Conservation (phyloP, 352 stramenopile genomes). For the Blastocystis sp. region DNA sequence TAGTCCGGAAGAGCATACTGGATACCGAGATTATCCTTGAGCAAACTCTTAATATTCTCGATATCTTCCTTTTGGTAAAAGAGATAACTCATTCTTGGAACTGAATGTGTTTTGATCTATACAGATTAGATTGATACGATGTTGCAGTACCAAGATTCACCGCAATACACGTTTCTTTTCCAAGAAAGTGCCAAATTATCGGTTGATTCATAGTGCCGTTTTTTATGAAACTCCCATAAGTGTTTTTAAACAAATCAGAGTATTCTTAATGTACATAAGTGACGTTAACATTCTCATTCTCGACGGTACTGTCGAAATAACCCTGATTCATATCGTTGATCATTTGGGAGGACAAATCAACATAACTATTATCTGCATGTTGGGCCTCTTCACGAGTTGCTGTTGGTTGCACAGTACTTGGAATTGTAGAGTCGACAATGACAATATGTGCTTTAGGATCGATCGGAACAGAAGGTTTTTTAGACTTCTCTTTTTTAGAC, state of each 20-base stretch:
- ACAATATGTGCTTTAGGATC: constrained; percentile 42
- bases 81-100: neutral
- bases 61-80: constrained; percentile 8
- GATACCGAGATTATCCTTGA: constrained; percentile 13
- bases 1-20: constrained; percentile 40
- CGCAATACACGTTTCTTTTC: neutral
- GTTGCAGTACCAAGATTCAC: too few relatives aligned
- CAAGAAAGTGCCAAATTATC: neutral
- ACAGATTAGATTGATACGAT: too few relatives aligned
- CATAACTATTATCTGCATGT: neutral
- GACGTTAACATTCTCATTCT: neutral
- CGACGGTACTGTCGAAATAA: neutral
- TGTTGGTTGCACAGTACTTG: neutral
- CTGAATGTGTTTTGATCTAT: neutral
- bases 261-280: neutral
- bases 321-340: constrained; percentile 10
- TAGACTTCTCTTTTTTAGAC: neutral
- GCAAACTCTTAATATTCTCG: constrained; percentile 25
- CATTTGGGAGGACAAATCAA: constrained; percentile 33
- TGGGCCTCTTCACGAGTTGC: neutral
- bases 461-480: neutral
- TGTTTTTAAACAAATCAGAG: neutral
- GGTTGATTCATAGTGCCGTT: neutral
- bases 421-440: neutral
- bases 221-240: neutral